Conservation (phyloP, 1,284 basidiomycete genomes). For the Cystobasidiaceae sp. region DNA sequence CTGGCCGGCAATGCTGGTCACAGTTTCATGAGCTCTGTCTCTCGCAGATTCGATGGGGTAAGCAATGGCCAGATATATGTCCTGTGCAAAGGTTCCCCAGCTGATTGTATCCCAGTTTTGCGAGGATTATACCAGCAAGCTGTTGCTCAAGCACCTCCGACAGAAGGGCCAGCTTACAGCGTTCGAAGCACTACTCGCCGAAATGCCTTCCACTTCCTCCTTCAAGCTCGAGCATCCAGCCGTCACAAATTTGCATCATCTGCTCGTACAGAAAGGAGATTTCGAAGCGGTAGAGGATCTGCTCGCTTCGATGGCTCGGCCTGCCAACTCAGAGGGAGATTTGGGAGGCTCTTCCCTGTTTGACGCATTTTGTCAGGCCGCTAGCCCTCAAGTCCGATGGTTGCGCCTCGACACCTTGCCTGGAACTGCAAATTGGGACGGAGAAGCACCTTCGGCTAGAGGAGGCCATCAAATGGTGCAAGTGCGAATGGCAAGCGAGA, state of each 20-base stretch:
- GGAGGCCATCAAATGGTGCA: constrained; percentile 47
- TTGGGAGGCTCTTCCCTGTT: neutral
- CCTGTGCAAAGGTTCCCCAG: neutral
- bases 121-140: constrained; percentile 38
- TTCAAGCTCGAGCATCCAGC: constrained; percentile 44
- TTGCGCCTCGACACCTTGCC: constrained; percentile 25
- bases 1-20: constrained; percentile 43
- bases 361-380: neutral
- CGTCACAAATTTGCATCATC: constrained; percentile 42
- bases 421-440: constrained; percentile 10
- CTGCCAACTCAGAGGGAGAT: neutral
- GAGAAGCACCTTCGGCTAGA: constrained; percentile 38
- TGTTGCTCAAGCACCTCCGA: constrained; percentile 47
- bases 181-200: constrained; percentile 35
- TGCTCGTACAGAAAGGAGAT: constrained; percentile 42
- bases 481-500: constrained; percentile 34
- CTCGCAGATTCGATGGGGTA: constrained; percentile 4
- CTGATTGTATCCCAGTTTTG: constrained; percentile 36
- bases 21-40: constrained; percentile 30
- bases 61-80: neutral
- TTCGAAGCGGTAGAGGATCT: constrained; percentile 44
- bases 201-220: neutral
- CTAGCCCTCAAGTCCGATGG: constrained; percentile 19
- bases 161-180: constrained; percentile 40
- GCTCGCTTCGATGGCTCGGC: constrained; percentile 40